Evolutionary conservation across 2,329 filamentous ascomycete species (phyloP).

Genomic region (Cladobotryum protrusum): DNA sequence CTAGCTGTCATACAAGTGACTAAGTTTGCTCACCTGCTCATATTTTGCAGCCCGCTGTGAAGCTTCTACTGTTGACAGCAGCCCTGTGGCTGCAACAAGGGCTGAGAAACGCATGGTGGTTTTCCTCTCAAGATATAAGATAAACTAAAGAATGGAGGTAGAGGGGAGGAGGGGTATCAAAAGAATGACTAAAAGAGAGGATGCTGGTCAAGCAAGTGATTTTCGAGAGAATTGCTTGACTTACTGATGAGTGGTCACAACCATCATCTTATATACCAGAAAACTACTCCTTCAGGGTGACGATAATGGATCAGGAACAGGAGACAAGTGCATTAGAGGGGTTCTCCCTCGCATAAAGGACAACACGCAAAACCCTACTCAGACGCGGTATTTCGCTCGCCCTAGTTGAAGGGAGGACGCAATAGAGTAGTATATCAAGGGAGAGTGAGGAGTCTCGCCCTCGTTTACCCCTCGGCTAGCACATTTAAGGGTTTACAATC

Average conservation of each 20-base stretch:
- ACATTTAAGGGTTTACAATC: no score
- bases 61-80: constrained; percentile 22
- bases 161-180: constrained; percentile 2
- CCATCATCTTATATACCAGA: constrained; percentile 7
- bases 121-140: not conserved
- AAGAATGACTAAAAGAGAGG: constrained; percentile 9
- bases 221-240: not conserved
- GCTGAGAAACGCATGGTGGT: constrained; percentile 20
- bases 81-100: constrained; percentile 20
- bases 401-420: no score
- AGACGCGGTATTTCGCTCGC: no score
- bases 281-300: constrained; percentile 1
- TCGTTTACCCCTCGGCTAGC: no score
- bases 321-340: not conserved
- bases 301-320: constrained; percentile 9
- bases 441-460: no score
- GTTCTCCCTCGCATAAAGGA: not conserved
- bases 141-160: constrained; percentile 3
- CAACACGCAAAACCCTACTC: not conserved
- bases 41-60: constrained; percentile 17
- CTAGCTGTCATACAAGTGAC: not conserved
- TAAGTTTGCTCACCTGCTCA: constrained; percentile 13
- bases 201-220: constrained; percentile 8
- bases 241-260: not conserved
- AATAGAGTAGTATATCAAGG: no score